A percentile compares a stretch with the other conserved stretches of the same genome.
Conservation (phyloP, 148 eudicot species). For the Rhododendron griersonianum region DNA sequence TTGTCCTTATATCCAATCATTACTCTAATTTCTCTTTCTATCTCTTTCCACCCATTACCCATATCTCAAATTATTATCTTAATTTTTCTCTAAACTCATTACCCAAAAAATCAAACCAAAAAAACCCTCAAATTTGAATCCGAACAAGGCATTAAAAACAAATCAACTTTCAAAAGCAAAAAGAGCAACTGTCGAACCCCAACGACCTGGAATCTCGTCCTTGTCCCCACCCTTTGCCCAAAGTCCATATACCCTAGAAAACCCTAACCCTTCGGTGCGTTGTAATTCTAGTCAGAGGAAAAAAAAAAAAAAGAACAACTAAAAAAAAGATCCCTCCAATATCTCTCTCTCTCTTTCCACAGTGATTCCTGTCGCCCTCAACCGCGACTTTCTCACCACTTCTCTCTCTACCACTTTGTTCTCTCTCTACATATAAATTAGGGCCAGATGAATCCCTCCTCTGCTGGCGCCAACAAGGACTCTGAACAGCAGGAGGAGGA, state of each 20-base stretch:
- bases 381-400: conserved; percentile 69
- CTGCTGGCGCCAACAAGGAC: conserved; percentile 12
- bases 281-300: not conserved
- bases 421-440: conserved; percentile 36
- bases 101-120: too few relatives aligned
- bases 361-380: conserved; percentile 91
- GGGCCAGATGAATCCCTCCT: conserved; percentile 64
- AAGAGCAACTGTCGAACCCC: not conserved
- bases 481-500: not conserved
- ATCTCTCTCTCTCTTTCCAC: conserved; percentile 15
- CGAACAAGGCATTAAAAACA: not conserved
- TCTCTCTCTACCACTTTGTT: conserved; percentile 21
- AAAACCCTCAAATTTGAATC: too few relatives aligned
- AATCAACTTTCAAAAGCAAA: not conserved
- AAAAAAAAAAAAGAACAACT: not conserved
- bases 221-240: not conserved
- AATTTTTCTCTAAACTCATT: too few relatives aligned
- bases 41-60: too few relatives aligned
- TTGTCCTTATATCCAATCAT: too few relatives aligned
- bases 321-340: not conserved
- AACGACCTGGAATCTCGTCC: not conserved
- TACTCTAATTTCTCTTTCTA: too few relatives aligned
- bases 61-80: too few relatives aligned
- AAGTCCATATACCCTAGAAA: not conserved
- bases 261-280: not conserved